Evolutionary conservation across 441 rosid species (phyloP).

Genomic region (Aquilaria agallochum): DNA sequence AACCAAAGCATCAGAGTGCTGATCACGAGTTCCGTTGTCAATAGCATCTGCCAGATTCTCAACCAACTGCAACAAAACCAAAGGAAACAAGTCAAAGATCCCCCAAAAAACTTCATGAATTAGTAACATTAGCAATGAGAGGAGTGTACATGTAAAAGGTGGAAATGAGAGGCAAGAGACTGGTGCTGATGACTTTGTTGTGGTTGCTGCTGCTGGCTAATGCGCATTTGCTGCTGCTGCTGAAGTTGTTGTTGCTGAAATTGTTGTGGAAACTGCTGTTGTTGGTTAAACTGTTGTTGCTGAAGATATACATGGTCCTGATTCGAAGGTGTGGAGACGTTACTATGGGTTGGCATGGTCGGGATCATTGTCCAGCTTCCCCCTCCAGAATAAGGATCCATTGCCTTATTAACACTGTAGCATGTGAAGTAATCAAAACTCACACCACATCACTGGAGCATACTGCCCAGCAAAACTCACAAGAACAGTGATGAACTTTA

Average conservation of each 20-base stretch:
- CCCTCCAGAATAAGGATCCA: constrained; percentile 56
- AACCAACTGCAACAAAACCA: constrained; percentile 43
- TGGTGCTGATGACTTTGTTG: constrained; percentile 69
- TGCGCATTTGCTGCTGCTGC: constrained; percentile 30
- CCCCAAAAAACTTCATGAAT: background rate
- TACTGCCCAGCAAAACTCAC: too few relatives aligned
- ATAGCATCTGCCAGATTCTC: constrained; percentile 67
- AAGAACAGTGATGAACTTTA: too few relatives aligned
- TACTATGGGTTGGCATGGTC: constrained; percentile 42
- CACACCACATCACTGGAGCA: too few relatives aligned
- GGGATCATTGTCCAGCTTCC: constrained; percentile 73
- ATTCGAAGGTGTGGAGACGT: constrained; percentile 59
- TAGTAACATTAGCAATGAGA: background rate
- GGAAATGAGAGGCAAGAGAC: constrained; percentile 89
- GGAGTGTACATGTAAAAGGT: constrained; percentile 51
- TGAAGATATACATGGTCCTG: constrained; percentile 58
- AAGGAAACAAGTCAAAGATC: background rate
- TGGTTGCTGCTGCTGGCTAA: constrained; percentile 32
- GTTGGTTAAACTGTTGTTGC: constrained; percentile 38
- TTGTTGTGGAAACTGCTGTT: constrained; percentile 32
- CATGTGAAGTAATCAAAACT: too few relatives aligned
- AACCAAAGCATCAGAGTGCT: constrained; percentile 83
- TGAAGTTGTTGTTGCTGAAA: constrained; percentile 37
- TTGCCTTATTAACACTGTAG: constrained; percentile 3
- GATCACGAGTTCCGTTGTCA: constrained; percentile 78